Evolutionary conservation across 768 basidiomycete species (phyloP).

Genomic region (Rubroboletus satanas): DNA sequence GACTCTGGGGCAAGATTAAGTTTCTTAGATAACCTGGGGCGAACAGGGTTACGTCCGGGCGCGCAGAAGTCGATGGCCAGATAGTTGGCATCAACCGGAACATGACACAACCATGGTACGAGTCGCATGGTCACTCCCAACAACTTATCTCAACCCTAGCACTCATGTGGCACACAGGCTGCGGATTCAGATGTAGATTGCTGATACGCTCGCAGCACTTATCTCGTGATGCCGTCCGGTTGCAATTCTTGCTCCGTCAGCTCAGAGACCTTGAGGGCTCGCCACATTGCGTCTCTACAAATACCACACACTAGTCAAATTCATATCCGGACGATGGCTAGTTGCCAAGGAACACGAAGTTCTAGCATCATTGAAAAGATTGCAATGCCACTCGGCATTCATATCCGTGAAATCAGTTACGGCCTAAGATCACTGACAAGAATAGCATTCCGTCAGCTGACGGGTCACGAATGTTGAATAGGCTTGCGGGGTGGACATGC

Average conservation of each 20-base stretch:
- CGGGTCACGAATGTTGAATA: not conserved
- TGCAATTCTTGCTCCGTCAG: not conserved
- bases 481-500: not conserved
- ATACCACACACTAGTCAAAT: not conserved
- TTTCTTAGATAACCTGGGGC: not conserved
- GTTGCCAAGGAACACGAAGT: not conserved
- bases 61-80: not conserved
- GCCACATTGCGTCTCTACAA: not conserved
- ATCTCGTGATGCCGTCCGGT: not conserved
- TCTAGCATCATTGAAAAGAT: not conserved
- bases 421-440: not conserved
- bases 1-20: not conserved
- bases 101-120: not conserved
- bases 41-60: not conserved
- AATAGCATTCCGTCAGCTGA: not conserved
- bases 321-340: not conserved
- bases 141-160: no score
- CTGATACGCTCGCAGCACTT: not conserved
- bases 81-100: not conserved
- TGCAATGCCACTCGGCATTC: not conserved
- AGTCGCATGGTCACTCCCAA: not conserved
- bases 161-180: not conserved
- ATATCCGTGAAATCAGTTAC: not conserved
- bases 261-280: not conserved
- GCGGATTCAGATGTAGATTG: not conserved